Conservation (phyloP, 768 basidiomycete species). For the Tylopilus plumbeoviolaceoides region DNA sequence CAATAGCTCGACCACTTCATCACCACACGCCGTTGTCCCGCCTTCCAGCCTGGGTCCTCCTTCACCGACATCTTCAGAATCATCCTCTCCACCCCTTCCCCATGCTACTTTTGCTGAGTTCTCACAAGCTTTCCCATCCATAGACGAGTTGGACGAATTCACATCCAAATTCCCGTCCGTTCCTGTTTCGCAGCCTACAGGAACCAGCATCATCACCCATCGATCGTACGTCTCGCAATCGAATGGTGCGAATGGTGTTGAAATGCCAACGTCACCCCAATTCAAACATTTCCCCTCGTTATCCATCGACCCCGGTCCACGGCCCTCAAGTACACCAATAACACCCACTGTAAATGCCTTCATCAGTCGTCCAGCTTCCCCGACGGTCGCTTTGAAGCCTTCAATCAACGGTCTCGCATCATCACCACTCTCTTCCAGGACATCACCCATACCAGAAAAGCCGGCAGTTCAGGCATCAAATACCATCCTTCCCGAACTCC, state of each 20-base stretch:
- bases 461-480: conserved; percentile 57
- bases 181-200: conserved; percentile 40
- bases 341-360: conserved; percentile 54
- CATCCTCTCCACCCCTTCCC: conserved; percentile 52
- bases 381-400: conserved; percentile 42
- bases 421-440: conserved; percentile 30
- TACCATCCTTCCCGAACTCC: conserved; percentile 52
- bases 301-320: conserved; percentile 44
- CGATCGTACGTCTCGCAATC: conserved; percentile 23
- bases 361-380: conserved; percentile 61
- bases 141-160: conserved; percentile 68
- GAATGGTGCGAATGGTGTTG: conserved; percentile 30
- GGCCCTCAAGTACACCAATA: conserved; percentile 70
- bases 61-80: conserved; percentile 67
- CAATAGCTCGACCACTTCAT: conserved; percentile 35
- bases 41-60: conserved; percentile 72
- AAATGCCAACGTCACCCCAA: conserved; percentile 30
- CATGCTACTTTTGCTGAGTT: conserved; percentile 52
- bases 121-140: conserved; percentile 65
- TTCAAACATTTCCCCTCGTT: conserved; percentile 38
- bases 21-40: conserved; percentile 65
- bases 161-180: conserved; percentile 47
- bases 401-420: conserved; percentile 38
- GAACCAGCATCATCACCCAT: conserved; percentile 20
- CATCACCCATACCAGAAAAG: conserved; percentile 30